Conservation (phyloP, 371 early-diverging fungal genomes). For the Mucor mucedo region DNA sequence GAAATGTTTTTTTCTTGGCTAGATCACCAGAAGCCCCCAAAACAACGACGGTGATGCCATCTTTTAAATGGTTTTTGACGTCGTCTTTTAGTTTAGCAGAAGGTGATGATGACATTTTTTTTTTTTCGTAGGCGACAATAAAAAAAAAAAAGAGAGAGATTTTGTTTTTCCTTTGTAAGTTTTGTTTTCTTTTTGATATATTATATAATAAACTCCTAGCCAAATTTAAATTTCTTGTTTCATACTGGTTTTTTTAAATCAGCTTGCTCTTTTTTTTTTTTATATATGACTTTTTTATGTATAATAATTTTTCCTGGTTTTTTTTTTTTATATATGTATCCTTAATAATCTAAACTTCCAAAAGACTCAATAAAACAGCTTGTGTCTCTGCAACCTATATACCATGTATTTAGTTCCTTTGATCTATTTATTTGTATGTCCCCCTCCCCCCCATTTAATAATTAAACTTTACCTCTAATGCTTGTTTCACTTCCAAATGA, state of each 20-base stretch:
- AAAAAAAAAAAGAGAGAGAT: slow-evolving; percentile 5
- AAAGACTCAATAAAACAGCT: slow-evolving; percentile 63
- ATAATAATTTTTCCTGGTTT: slow-evolving; percentile 4
- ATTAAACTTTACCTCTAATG: slow-evolving; percentile 63
- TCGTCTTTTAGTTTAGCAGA: slow-evolving; percentile 26
- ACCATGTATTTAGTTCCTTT: no score
- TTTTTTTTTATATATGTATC: slow-evolving; percentile 5
- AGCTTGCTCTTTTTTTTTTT: no score
- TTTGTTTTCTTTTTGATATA: slow-evolving; percentile 1
- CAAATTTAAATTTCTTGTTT: no score
- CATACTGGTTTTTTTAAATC: no score
- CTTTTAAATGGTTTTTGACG: slow-evolving; percentile 26
- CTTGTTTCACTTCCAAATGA: slow-evolving; percentile 87
- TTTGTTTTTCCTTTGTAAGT: not conserved
- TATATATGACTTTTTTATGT: not conserved
- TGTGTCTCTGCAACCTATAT: slow-evolving; percentile 64
- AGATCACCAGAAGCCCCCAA: slow-evolving; percentile 95
- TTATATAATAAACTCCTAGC: no score
- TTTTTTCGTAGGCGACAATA: not conserved
- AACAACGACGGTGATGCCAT: slow-evolving; percentile 54
- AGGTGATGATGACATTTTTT: slow-evolving; percentile 1
- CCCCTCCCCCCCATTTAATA: not conserved
- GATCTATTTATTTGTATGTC: no score
- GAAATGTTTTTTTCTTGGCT: slow-evolving; percentile 98
- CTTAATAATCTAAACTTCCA: slow-evolving; percentile 39